Conservation (phyloP, 2,329 filamentous ascomycete species). For the Cercospora sesami region DNA sequence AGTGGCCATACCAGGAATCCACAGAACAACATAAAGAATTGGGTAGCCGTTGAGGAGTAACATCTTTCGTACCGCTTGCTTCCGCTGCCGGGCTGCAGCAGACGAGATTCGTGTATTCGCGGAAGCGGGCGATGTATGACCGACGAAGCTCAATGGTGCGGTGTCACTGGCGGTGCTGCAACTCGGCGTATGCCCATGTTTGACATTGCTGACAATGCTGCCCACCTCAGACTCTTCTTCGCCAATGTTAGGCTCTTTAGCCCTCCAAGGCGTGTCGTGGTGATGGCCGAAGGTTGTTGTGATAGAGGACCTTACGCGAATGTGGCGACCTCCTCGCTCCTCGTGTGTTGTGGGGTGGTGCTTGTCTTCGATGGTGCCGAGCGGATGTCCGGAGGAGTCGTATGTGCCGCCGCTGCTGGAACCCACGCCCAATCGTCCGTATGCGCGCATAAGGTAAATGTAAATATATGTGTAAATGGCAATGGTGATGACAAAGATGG, state of each 20-base stretch:
- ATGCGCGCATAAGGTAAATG: conserved; percentile 36
- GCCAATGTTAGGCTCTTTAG: not conserved
- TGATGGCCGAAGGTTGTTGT: conserved; percentile 11
- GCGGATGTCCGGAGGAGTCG: not conserved
- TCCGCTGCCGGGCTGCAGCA: conserved; percentile 13
- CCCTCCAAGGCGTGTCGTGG: conserved; percentile 10
- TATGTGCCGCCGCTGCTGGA: conserved; percentile 5
- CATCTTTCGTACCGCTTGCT: conserved; percentile 30
- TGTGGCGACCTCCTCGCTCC: conserved; percentile 2
- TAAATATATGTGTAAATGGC: conserved; percentile 49
- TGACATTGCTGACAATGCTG: not conserved
- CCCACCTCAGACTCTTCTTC: conserved; percentile 8
- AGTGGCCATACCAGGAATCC: conserved; percentile 38
- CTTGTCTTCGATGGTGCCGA: conserved; percentile 5
- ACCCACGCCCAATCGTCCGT: conserved; percentile 17
- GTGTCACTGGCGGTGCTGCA: not conserved
- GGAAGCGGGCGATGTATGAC: not conserved
- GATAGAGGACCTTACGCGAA: conserved; percentile 16
- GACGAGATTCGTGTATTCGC: conserved; percentile 2
- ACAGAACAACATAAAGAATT: conserved; percentile 38
- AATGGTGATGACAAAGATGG: conserved; percentile 46
- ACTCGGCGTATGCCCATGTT: not conserved
- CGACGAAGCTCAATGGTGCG: not conserved
- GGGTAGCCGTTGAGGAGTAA: conserved; percentile 40
- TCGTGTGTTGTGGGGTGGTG: not conserved